A percentile compares a stretch with the other conserved stretches of the same genome.
phyloP scores from a whole-genome alignment of 2,329 filamentous ascomycete genomes.

The Fusarium sororula region DNA sequence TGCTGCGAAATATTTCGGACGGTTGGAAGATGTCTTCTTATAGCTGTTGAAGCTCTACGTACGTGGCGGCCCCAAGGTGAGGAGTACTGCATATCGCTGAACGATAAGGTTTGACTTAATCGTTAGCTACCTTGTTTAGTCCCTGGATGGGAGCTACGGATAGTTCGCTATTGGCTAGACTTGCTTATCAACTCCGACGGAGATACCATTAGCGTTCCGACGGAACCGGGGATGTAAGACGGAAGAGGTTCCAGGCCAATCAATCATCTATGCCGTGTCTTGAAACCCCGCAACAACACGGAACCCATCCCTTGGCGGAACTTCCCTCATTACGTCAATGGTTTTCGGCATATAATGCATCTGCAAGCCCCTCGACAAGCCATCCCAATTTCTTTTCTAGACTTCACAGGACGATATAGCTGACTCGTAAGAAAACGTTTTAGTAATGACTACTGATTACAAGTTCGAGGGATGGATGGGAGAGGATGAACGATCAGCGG shows the following conservation, averaged over 20 bases:
- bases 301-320: not conserved
- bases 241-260: not conserved
- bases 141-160: accelerated
- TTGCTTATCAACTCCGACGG: not conserved
- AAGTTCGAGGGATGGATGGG: slow-evolving; percentile 1
- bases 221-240: not conserved
- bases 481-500: slow-evolving; percentile 33
- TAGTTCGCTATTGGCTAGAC: accelerated
- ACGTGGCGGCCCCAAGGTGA: not conserved
- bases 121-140: not conserved
- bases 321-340: not conserved
- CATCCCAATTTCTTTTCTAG: not conserved
- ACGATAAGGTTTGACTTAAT: not conserved
- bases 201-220: not conserved
- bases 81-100: too few species aligned
- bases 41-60: not conserved
- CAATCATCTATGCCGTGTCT: not conserved
- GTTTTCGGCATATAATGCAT: not conserved
- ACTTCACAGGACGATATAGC: too few species aligned
- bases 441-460: not conserved
- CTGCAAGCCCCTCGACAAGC: not conserved
- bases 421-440: too few species aligned
- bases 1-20: not conserved
- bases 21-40: not conserved
- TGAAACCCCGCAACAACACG: accelerated